phyloP scores from a whole-genome alignment of 2,329 filamentous ascomycete species.

The Tolypocladium pustulatum region DNA sequence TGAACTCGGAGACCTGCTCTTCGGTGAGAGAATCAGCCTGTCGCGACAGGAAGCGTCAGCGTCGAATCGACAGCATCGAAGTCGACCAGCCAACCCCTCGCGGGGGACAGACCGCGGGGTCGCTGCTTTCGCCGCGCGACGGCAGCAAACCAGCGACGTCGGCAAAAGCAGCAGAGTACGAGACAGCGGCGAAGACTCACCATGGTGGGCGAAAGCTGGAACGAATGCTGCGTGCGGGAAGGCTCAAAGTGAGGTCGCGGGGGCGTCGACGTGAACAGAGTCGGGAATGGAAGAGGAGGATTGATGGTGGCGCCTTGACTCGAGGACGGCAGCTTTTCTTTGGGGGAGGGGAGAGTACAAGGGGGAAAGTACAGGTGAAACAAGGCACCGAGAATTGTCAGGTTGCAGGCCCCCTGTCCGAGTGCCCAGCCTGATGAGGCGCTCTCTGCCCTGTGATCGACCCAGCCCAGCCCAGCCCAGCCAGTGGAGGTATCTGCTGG shows the following conservation, averaged over 20 bases:
- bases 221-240: background rate
- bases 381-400: background rate
- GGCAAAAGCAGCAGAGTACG: background rate
- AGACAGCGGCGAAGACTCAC: slow-evolving; percentile 11
- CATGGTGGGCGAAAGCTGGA: slow-evolving; percentile 12
- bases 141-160: background rate
- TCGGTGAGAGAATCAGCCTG: slow-evolving; percentile 98
- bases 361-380: background rate
- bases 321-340: slow-evolving; percentile 7
- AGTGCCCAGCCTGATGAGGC: background rate
- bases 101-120: background rate
- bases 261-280: slow-evolving; percentile 1
- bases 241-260: slow-evolving; percentile 8
- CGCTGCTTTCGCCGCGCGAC: background rate
- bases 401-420: background rate
- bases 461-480: no score
- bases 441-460: background rate
- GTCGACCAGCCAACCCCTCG: slow-evolving; percentile 16
- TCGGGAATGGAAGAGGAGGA: background rate
- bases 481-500: background rate
- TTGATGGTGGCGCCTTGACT: slow-evolving; percentile 6
- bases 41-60: slow-evolving; percentile 5
- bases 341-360: background rate
- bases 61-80: slow-evolving; percentile 8
- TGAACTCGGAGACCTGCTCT: slow-evolving; percentile 99